A percentile compares a stretch with the other conserved stretches of the same genome.
These are phyloP conservation scores for Dioscorea cayenensis DNA, from an alignment of 116 monocot species.

Conservation along the genomic window DNA sequence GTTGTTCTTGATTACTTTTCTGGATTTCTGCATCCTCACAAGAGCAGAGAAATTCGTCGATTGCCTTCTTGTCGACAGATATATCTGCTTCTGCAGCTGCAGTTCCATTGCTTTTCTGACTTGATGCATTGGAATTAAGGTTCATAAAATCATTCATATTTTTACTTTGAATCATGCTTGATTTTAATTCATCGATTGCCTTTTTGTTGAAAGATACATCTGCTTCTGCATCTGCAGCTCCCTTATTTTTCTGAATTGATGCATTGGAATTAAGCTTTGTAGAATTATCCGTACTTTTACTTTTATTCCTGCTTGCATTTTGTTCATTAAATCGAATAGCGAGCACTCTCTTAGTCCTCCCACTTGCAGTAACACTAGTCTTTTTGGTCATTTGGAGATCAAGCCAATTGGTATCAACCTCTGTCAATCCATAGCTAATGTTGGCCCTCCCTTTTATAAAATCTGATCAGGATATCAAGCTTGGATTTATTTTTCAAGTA, in stretches of 20 bases:
- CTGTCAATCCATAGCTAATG: no score
- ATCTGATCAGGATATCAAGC: no score
- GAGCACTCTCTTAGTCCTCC: slow-evolving; percentile 13
- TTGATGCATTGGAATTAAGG: background rate
- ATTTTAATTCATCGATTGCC: background rate
- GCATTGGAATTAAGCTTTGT: background rate
- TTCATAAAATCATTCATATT: background rate
- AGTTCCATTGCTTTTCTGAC: background rate
- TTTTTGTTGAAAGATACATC: background rate
- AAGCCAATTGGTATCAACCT: slow-evolving; percentile 17
- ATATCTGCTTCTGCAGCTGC: background rate
- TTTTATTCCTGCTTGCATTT: slow-evolving; percentile 1
- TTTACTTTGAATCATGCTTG: background rate
- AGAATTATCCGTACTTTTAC: background rate
- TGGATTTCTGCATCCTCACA: background rate
- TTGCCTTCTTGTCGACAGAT: background rate
- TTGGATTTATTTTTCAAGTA: no score
- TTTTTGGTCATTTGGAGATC: slow-evolving; percentile 12
- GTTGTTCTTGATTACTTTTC: background rate
- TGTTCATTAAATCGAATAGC: slow-evolving; percentile 5
- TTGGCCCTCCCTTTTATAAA: no score
- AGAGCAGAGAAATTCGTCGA: background rate
- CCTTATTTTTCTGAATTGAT: background rate
- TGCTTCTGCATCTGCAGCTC: background rate
- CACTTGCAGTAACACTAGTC: background rate